A percentile compares a stretch with the other conserved stretches of the same genome.
Evolutionary conservation across 768 basidiomycete genomes (phyloP).

Genomic region (Lenzites betulinus): DNA sequence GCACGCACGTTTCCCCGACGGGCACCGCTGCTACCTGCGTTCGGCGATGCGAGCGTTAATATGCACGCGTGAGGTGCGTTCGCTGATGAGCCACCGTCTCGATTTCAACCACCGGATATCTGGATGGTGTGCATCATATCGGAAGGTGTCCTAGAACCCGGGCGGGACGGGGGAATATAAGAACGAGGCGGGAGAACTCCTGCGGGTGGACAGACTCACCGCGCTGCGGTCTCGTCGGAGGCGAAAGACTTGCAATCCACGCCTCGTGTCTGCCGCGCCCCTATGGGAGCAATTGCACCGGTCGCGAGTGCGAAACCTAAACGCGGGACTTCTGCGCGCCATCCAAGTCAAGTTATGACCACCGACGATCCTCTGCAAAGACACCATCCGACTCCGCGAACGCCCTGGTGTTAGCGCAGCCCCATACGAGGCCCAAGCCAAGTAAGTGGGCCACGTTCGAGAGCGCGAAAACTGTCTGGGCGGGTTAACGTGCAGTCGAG

Average conservation of each 20-base stretch:
- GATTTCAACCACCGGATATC: background rate
- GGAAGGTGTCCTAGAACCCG: background rate
- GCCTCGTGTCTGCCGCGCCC: background rate
- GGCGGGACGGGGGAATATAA: slow-evolving; percentile 7
- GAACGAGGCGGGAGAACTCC: background rate
- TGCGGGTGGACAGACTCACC: background rate
- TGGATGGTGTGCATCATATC: background rate
- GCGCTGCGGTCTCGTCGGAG: slow-evolving; percentile 6
- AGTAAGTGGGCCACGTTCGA: background rate
- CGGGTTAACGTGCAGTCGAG: background rate
- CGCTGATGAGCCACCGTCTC: background rate
- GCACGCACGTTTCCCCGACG: slow-evolving; percentile 4
- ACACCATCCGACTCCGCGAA: too few relatives aligned
- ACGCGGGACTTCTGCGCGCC: too few relatives aligned
- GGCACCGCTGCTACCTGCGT: background rate
- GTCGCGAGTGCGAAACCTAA: too few relatives aligned
- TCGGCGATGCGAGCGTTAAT: too few relatives aligned
- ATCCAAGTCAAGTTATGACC: too few relatives aligned
- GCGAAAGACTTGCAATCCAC: background rate
- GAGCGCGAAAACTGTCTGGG: slow-evolving; percentile 1
- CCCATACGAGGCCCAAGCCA: background rate
- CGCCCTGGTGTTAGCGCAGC: background rate
- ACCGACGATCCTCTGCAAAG: slow-evolving; percentile 9
- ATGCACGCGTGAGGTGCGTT: background rate
- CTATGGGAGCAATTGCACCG: background rate